phyloP scores from a whole-genome alignment of 352 stramenopile species.

The Blastocystis sp. region DNA sequence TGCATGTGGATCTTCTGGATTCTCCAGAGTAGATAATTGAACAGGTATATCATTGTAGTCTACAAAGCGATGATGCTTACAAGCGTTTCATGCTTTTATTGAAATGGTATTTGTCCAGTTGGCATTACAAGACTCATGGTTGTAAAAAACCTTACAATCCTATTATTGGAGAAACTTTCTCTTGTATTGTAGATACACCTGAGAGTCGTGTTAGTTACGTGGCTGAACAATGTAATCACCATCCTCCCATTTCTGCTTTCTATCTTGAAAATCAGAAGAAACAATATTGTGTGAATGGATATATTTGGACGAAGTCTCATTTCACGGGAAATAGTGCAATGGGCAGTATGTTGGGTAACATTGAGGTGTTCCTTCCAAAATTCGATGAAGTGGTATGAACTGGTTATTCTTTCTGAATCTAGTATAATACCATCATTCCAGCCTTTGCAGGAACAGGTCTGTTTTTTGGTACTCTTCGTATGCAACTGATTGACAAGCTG shows the following conservation, averaged over 20 bases:
- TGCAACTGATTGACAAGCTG: conserved; percentile 48
- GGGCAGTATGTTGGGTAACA: conserved; percentile 30
- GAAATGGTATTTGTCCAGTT: conserved; percentile 47
- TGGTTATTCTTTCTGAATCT: not conserved
- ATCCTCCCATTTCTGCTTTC: conserved; percentile 37
- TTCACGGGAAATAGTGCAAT: conserved; percentile 45
- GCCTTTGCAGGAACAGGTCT: conserved; percentile 28
- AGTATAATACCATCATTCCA: conserved; percentile 42
- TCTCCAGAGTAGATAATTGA: not conserved
- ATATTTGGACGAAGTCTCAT: conserved; percentile 57
- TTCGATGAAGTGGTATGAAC: conserved; percentile 19
- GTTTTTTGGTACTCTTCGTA: conserved; percentile 24
- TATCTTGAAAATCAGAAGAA: conserved; percentile 50
- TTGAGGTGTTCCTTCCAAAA: conserved; percentile 11
- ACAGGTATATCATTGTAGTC: not conserved
- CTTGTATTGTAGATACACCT: conserved; percentile 22
- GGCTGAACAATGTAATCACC: conserved; percentile 18
- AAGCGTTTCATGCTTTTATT: conserved; percentile 46
- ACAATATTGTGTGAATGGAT: conserved; percentile 31
- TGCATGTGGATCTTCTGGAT: conserved; percentile 49
- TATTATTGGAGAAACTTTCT: conserved; percentile 45
- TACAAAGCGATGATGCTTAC: not conserved
- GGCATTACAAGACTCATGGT: conserved; percentile 52
- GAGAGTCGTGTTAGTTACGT: conserved; percentile 16
- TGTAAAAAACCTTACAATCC: conserved; percentile 53